Base-by-base conservation (phyloP, 306 rosid species). In the Sicyos baderoa region DNA sequence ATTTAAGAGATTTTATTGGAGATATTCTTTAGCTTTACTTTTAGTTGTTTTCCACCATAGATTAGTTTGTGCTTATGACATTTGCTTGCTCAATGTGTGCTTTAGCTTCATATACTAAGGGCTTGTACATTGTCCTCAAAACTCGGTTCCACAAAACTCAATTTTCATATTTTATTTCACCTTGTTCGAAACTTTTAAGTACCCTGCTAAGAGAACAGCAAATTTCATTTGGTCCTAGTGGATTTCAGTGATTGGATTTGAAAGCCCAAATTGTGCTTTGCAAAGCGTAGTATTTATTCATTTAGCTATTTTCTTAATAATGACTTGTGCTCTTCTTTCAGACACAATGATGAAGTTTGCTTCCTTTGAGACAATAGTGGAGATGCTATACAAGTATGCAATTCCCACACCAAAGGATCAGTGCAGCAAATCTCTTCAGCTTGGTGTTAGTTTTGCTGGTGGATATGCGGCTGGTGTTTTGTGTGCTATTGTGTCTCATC, bases 341-440 rank as follows among this genome's bases (percentile, higher is more conserved):
- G 96, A 92, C 74, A 92, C 98, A 10, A 87, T 92, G 98, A 89
- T 89, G 95, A 89, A 92, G 77, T 92, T 89, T 83, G 96, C 96
- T 51, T 87, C 96, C 18, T 92, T 92, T 51, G 98, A 92, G 87
- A 84, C 95, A 58, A 84, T 87, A 48, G 98, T 92, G 32, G 98
- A 92, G 85, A 18, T 65, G 74, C 75, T 92, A 70, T 92, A 89
- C 72, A 89, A 89, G 80, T 76, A 86, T 77, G 89, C 86, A 70
- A 76, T 92, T 77, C 96, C 98, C 29, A 59, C 6, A 52, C 96
- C 98, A 18, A 92, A 92, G 87, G 88, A 58, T 15, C 83, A 92
- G 76, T 92, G 98, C 86, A 83, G 86, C 84, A 92, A 92, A 81
- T 0, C 44, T 72, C 82, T 89, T 63, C 98, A 92, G 82, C 96